These are phyloP conservation scores for Phanerochaete sordida DNA, from an alignment of 768 basidiomycete genomes.

Conservation along the genomic window DNA sequence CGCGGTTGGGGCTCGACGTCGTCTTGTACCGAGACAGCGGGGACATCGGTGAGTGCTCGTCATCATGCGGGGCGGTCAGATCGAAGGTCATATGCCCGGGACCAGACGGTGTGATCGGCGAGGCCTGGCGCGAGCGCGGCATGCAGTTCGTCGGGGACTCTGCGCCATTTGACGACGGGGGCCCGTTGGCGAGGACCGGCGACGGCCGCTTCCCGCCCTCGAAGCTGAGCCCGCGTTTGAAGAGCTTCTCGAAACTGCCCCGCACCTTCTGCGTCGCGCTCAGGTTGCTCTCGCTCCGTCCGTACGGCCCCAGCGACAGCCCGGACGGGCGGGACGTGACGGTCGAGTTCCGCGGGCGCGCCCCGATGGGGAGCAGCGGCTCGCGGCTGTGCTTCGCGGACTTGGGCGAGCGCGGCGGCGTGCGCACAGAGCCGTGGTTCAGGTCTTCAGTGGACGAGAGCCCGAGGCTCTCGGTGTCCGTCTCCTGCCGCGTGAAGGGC, in stretches of 20 bases:
- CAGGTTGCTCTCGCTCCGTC: constrained; percentile 24
- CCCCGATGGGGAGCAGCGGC: constrained; percentile 59
- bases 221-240: constrained; percentile 45
- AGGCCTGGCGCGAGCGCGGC: constrained; percentile 14
- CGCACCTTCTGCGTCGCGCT: constrained; percentile 41
- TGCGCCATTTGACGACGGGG: constrained; percentile 9
- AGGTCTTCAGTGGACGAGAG: constrained; percentile 29
- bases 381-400: constrained; percentile 64
- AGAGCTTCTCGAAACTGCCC: constrained; percentile 58
- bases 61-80: constrained; percentile 15
- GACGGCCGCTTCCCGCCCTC: constrained; percentile 24
- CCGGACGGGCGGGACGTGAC: constrained; percentile 22
- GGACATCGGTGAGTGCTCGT: constrained; percentile 18
- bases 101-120: constrained; percentile 14
- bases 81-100: constrained; percentile 24
- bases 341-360: constrained; percentile 19
- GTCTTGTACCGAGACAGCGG: constrained; percentile 17
- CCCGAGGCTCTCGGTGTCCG: constrained; percentile 33
- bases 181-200: constrained; percentile 16
- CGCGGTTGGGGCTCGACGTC: constrained; percentile 15
- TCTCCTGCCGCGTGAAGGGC: constrained; percentile 32
- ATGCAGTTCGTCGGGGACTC: constrained; percentile 16
- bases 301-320: constrained; percentile 21
- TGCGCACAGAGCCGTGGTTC: constrained; percentile 30
- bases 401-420: constrained; percentile 39